phyloP scores from a whole-genome alignment of 106 monocot genomes.

The Posidonia australis region DNA sequence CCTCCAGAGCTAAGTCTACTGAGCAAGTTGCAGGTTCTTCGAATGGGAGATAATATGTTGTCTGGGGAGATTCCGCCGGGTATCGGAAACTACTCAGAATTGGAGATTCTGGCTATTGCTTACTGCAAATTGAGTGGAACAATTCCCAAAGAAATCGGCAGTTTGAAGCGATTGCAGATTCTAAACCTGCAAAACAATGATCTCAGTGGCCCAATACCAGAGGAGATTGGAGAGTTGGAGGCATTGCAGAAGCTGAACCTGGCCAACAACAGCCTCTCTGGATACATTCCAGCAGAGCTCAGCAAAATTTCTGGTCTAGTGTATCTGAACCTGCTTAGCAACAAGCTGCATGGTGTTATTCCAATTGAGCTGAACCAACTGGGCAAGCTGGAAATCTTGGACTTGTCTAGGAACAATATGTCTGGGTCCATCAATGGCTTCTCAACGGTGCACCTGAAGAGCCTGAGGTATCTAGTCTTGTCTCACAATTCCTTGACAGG shows the following conservation, averaged over 20 bases:
- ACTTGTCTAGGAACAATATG: constrained; percentile 58
- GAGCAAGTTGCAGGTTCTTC: constrained; percentile 37
- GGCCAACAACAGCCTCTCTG: constrained; percentile 55
- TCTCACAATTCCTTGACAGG: constrained; percentile 59
- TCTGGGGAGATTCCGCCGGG: constrained; percentile 48
- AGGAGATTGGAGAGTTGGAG: constrained; percentile 22
- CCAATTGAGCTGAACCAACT: constrained; percentile 57
- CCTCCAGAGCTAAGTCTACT: constrained; percentile 54
- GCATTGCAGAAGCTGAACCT: constrained; percentile 54
- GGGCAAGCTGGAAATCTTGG: constrained; percentile 37
- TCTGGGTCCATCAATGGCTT: constrained; percentile 33
- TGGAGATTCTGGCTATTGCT: constrained; percentile 54
- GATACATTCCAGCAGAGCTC: constrained; percentile 43
- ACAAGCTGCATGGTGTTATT: constrained; percentile 45
- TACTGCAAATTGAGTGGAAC: constrained; percentile 46
- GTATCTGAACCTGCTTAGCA: constrained; percentile 57
- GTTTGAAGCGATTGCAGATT: constrained; percentile 31
- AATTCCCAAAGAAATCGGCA: constrained; percentile 40
- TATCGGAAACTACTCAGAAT: constrained; percentile 32
- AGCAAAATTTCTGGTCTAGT: constrained; percentile 32
- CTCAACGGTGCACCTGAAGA: constrained; percentile 37
- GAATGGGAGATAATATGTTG: constrained; percentile 60
- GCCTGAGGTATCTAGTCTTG: constrained; percentile 51
- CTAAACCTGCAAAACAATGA: constrained; percentile 38
- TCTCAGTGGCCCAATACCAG: constrained; percentile 33